Conservation (phyloP, 495 filamentous ascomycete genomes). For the Penicillium silybi region DNA sequence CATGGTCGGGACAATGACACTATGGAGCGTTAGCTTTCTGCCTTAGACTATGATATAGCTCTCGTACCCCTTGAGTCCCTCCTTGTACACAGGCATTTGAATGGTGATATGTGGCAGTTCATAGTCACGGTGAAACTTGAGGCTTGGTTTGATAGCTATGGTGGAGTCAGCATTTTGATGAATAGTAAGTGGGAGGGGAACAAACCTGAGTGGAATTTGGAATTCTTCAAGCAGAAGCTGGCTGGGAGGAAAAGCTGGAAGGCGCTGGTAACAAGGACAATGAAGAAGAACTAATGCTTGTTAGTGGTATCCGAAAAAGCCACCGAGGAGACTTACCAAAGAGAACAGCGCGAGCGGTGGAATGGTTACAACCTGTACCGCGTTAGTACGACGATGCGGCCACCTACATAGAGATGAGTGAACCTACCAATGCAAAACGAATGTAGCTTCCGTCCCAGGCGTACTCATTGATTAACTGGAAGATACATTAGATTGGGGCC, state of each 20-base stretch:
- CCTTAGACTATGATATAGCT: neutral
- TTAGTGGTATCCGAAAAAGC: neutral
- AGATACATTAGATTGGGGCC: neutral
- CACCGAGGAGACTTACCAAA: constrained; percentile 13
- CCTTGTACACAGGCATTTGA: constrained; percentile 74
- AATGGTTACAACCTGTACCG: constrained; percentile 25
- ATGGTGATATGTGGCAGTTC: constrained; percentile 40
- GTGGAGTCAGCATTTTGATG: neutral
- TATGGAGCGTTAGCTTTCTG: neutral
- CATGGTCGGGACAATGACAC: constrained; percentile 60
- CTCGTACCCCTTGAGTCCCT: constrained; percentile 48
- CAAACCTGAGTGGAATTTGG: constrained; percentile 13
- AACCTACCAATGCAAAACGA: constrained; percentile 23
- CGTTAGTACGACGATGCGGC: constrained; percentile 3
- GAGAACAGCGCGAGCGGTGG: constrained; percentile 29
- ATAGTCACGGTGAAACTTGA: constrained; percentile 10
- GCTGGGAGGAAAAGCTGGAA: constrained; percentile 16
- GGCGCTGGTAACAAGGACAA: constrained; percentile 15
- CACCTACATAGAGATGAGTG: neutral
- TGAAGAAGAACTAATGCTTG: constrained; percentile 16
- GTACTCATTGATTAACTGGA: constrained; percentile 16
- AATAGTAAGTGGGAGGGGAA: neutral
- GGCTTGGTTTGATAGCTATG: constrained; percentile 2
- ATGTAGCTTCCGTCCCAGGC: constrained; percentile 11
- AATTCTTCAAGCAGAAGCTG: constrained; percentile 11